Base-by-base conservation (phyloP, 2,329 filamentous ascomycete genomes). In the Cytospora schulzeri region DNA sequence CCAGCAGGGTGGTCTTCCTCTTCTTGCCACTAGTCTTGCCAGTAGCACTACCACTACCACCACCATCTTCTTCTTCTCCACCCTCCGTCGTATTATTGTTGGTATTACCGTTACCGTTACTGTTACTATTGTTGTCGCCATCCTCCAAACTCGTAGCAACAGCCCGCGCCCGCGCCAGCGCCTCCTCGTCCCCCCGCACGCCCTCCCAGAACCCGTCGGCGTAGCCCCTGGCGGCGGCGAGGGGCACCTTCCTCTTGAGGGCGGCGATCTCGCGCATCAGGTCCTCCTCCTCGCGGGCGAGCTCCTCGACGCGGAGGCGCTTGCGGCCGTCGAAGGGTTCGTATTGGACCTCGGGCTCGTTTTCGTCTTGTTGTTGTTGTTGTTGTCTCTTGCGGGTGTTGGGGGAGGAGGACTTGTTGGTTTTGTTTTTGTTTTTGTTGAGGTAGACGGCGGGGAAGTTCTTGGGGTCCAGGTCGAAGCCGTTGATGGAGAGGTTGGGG, bases 401-500 rank as follows among this genome's bases (percentile, higher is more conserved):
- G 19, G 60, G 19, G 45, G 64, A 35, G 19, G 60, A 15, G 45
- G 64, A 35, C 85, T 76, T 85, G 85, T 63, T 77, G 75, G 51
- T 78, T 76, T 29, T 78, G 24, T 28, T 33, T 38, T 29, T n/a
- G 48, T 35, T 11, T 35, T 2, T 14, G 59, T 33, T 1, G 66
- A 57, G 60, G 15, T 68, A 65, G 52, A 68, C 66, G 63, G 71
- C 63, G 29, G 73, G 74, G 71, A 81, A 78, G 55, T 73, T 68
- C 6, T 73, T 71, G 17, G 76, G 67, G 52, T 81, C 73, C 54
- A 85, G 77, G 68, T 80, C 74, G 68, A 87, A 77, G 62, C 87
- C 87, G 77, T 89, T 89, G 72, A 89, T 87, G 66, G 80, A 80
- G 62, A 89, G 81, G 76, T 87, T 88, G 12, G 83, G 81, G 3